Evolutionary conservation across 352 stramenopile species (phyloP).

Genomic region (Phytophthora agathidicida): DNA sequence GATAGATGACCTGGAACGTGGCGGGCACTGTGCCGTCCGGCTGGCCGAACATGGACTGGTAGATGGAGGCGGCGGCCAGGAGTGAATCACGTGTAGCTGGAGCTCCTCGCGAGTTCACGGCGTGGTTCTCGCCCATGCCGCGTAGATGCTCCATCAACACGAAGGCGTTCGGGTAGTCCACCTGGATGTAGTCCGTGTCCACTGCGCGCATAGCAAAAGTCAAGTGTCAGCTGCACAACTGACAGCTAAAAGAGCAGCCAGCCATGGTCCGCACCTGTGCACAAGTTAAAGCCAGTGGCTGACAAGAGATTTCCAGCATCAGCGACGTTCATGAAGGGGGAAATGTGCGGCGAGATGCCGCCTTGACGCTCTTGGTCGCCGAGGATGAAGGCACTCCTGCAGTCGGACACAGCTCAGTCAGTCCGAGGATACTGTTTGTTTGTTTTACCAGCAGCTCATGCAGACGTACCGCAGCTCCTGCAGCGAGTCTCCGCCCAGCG

Average conservation of each 20-base stretch:
- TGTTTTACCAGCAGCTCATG: neutral
- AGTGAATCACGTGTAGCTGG: slow-evolving; percentile 92
- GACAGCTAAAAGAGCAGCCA: neutral
- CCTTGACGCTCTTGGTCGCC: slow-evolving; percentile 95
- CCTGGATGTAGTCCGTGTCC: slow-evolving; percentile 96
- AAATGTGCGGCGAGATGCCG: slow-evolving; percentile 95
- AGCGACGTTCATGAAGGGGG: slow-evolving; percentile 95
- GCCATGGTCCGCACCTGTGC: slow-evolving; percentile 71
- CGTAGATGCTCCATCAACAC: slow-evolving; percentile 96
- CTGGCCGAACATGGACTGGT: slow-evolving; percentile 93
- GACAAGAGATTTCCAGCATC: slow-evolving; percentile 95
- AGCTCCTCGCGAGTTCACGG: slow-evolving; percentile 60
- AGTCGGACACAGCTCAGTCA: neutral
- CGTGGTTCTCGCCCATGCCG: slow-evolving; percentile 97
- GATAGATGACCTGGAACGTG: slow-evolving; percentile 97
- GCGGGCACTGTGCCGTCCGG: slow-evolving; percentile 91
- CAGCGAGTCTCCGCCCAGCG: slow-evolving; percentile 95
- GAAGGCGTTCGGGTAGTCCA: slow-evolving; percentile 96
- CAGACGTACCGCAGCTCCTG: slow-evolving; percentile 90
- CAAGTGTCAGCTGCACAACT: neutral
- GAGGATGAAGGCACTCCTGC: slow-evolving; percentile 92
- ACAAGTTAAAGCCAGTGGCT: slow-evolving; percentile 93
- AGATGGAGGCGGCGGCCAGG: slow-evolving; percentile 93
- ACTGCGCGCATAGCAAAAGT: slow-evolving; percentile 62
- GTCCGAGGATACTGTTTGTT: neutral